phyloP scores from a whole-genome alignment of 2,329 filamentous ascomycete genomes.

The Fusarium beomiforme region DNA sequence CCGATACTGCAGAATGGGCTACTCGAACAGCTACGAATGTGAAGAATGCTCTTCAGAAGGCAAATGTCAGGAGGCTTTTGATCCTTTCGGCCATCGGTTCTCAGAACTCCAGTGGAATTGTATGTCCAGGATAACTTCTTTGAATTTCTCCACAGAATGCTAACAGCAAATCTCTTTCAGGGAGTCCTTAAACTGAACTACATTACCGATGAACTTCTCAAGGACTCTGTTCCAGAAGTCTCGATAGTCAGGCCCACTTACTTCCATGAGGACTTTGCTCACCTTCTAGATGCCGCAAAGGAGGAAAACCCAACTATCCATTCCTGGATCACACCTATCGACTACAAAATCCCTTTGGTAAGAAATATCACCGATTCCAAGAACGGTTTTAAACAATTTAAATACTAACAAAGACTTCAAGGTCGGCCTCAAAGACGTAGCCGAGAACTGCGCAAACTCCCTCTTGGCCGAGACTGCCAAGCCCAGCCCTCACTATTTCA shows the following conservation, averaged over 20 bases:
- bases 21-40: constrained; percentile 27
- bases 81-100: constrained; percentile 46
- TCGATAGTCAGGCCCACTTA: constrained; percentile 35
- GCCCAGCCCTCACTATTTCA: constrained; percentile 29
- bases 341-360: constrained; percentile 49
- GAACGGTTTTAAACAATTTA: neutral
- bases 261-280: constrained; percentile 38
- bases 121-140: constrained; percentile 18
- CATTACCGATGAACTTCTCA: constrained; percentile 34
- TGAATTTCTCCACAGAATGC: fast-evolving
- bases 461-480: constrained; percentile 26
- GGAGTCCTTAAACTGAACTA: constrained; percentile 41
- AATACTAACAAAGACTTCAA: constrained; percentile 3
- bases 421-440: constrained; percentile 47
- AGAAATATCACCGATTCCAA: fast-evolving
- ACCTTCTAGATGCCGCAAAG: constrained; percentile 31
- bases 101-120: constrained; percentile 44
- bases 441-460: constrained; percentile 37
- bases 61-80: constrained; percentile 34
- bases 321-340: constrained; percentile 40
- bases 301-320: constrained; percentile 39
- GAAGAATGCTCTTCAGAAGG: constrained; percentile 32
- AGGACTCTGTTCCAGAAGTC: constrained; percentile 33
- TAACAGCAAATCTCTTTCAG: constrained; percentile 15
- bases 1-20: constrained; percentile 39